A percentile compares a stretch with the other conserved stretches of the same genome.
Conservation (phyloP, 1,139 yeast genomes). For the Schwanniomyces etchellsii region DNA sequence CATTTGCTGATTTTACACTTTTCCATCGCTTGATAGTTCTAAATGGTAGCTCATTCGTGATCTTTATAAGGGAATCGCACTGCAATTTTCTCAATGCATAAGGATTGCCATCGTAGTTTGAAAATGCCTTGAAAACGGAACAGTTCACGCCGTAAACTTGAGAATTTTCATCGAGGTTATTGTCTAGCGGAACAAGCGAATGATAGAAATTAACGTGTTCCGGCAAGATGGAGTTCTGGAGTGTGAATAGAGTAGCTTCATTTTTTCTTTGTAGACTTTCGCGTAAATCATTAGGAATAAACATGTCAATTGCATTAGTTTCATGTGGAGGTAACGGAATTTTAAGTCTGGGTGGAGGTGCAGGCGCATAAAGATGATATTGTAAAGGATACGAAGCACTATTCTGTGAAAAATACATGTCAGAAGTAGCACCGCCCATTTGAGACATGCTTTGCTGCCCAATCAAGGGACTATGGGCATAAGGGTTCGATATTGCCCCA, state of each 20-base stretch:
- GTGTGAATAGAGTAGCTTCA: conserved; percentile 72
- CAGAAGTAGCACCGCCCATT: conserved; percentile 9
- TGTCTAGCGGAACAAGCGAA: conserved; percentile 80
- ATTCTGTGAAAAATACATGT: conserved; percentile 16
- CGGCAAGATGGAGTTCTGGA: conserved; percentile 60
- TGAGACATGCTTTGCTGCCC: conserved; percentile 6
- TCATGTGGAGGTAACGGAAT: conserved; percentile 64
- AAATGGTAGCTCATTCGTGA: conserved; percentile 51
- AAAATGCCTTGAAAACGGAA: conserved; percentile 72
- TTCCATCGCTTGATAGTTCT: conserved; percentile 38
- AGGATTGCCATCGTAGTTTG: conserved; percentile 71
- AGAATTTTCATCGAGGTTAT: conserved; percentile 44
- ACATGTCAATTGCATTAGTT: conserved; percentile 61
- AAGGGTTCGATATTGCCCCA: conserved; percentile 14
- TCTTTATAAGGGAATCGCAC: conserved; percentile 36
- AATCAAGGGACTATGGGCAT: conserved; percentile 9
- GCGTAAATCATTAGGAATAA: conserved; percentile 68
- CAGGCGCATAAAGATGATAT: conserved; percentile 87
- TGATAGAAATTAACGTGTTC: conserved; percentile 79
- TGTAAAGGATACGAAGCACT: conserved; percentile 55
- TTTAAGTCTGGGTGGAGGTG: conserved; percentile 69
- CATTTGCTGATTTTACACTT: conserved; percentile 47
- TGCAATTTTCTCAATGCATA: conserved; percentile 76
- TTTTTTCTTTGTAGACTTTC: conserved; percentile 68
- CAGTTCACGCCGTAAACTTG: conserved; percentile 58